Percentiles rank a stretch among this genome's conserved stretches.
Conservation (phyloP, 2,329 filamentous ascomycete genomes). For the Ascochyta lentis region DNA sequence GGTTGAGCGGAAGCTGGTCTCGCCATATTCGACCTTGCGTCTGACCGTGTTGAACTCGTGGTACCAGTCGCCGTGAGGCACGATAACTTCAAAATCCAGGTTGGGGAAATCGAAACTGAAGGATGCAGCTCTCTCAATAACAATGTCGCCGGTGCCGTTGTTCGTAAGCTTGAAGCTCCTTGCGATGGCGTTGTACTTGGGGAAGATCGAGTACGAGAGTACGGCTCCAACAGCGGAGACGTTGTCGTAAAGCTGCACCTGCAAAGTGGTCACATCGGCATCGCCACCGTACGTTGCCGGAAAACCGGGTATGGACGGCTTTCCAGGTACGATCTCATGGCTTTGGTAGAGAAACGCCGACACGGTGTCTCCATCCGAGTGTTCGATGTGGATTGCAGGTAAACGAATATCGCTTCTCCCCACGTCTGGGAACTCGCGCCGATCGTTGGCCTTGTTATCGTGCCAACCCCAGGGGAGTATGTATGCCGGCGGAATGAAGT, state of each 20-base stretch:
- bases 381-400: slow-evolving; percentile 67
- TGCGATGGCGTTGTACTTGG: slow-evolving; percentile 65
- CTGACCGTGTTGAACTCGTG: slow-evolving; percentile 63
- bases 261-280: slow-evolving; percentile 64
- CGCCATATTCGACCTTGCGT: slow-evolving; percentile 63
- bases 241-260: slow-evolving; percentile 65
- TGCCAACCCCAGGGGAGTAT: slow-evolving; percentile 61
- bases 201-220: slow-evolving; percentile 69
- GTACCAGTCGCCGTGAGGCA: slow-evolving; percentile 68
- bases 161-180: slow-evolving; percentile 69
- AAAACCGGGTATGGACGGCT: slow-evolving; percentile 62
- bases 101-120: slow-evolving; percentile 68
- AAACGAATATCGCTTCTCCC: slow-evolving; percentile 69
- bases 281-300: slow-evolving; percentile 66
- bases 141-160: slow-evolving; percentile 60
- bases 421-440: slow-evolving; percentile 69
- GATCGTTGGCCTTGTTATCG: slow-evolving; percentile 56
- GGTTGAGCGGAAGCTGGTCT: slow-evolving; percentile 64
- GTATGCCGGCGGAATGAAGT: slow-evolving; percentile 56
- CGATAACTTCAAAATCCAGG: slow-evolving; percentile 67
- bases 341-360: slow-evolving; percentile 65
- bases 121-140: slow-evolving; percentile 64
- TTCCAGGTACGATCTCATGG: slow-evolving; percentile 62
- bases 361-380: slow-evolving; percentile 65
- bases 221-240: slow-evolving; percentile 65